Base-by-base conservation (phyloP, 768 basidiomycete genomes). In the Termitomyces sp. region DNA sequence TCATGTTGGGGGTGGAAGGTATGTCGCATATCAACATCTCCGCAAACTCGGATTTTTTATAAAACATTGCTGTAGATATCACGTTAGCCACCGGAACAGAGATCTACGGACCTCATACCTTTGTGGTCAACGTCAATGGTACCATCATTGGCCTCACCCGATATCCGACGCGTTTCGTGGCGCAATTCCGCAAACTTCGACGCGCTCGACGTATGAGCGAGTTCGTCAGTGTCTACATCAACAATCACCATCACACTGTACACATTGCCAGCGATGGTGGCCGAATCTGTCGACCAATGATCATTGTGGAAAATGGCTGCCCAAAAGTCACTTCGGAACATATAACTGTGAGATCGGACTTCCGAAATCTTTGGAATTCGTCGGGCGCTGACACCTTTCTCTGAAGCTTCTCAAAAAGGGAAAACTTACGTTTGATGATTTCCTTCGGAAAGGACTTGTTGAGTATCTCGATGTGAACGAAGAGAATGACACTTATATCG, bases 381-480 rank as follows among this genome's bases (percentile, higher is more conserved):
- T 54, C 20, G 38, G 12, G 20, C 12, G 51, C 34, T 60, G 9
- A 62, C 25, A 51, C 36, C 51, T 48, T 47, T 61, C 37, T 46
- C 45, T 62, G 1, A 68, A 96, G 90, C 81, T 88, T 72, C 82
- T 98, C 59, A 96, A 96, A 72, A 83, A 85, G 66, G 89, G 86
- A 38, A 75, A 76, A 53, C 82, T 92, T 47, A 86, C 86, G 4
- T 99, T 99, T 70, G 96, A 99, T 72, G 94, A 96, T 72, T 98
- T 99, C 76, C 80, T 99, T 25, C 83, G 84, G 50, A 87, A 87
- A 64, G 97, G 97, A 36, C 83, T 99, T 14, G 94, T 98, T 61
- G 97, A 99, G 73, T 99, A 99, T 71, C 86, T 98, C 45, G 97
- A 98, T 71, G 96, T 98, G 57, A 99, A 99, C 72, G 97, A 99